Evolutionary conservation across 2,329 filamentous ascomycete species (phyloP).

Genomic region (Tolypocladium inflatum): DNA sequence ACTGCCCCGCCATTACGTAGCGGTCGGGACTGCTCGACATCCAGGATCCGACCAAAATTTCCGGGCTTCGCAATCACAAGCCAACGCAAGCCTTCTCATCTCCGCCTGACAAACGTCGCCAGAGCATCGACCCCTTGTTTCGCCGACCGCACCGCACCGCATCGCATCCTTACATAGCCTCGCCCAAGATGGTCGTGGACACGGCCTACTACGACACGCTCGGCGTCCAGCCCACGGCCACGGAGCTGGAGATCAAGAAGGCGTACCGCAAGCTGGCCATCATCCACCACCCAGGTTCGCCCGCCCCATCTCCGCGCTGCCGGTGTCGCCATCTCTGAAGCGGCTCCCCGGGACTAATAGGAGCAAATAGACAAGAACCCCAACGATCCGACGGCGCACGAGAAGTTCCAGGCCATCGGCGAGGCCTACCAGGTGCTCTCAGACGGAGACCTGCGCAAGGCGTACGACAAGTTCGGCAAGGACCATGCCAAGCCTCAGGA

Average conservation of each 20-base stretch:
- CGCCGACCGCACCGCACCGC: not conserved
- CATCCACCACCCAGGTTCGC: constrained; percentile 74
- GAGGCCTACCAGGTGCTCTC: constrained; percentile 74
- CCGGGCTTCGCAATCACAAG: constrained; percentile 2
- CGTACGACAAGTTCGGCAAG: constrained; percentile 96
- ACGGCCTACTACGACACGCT: constrained; percentile 83
- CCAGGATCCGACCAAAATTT: constrained; percentile 4
- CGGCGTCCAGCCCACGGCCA: constrained; percentile 74
- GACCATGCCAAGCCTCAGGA: constrained; percentile 84
- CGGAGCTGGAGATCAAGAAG: constrained; percentile 92
- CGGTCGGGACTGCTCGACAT: constrained; percentile 2
- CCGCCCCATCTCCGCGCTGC: not conserved
- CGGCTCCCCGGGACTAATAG: not conserved
- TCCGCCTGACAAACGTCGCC: not conserved
- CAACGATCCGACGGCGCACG: constrained; percentile 85
- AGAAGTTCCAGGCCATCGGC: constrained; percentile 83
- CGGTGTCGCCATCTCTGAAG: not conserved
- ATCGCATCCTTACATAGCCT: not conserved
- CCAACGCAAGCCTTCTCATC: not conserved
- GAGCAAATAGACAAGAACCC: constrained; percentile 78
- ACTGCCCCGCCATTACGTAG: constrained; percentile 30
- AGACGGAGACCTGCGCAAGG: constrained; percentile 74
- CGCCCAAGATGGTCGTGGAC: constrained; percentile 67
- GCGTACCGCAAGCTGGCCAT: constrained; percentile 93
- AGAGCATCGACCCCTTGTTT: not conserved